Percentiles rank a stretch among this genome's conserved stretches.
These are phyloP conservation scores for Sordaria brevicollis DNA, from an alignment of 495 filamentous ascomycete genomes.

Conservation along the genomic window DNA sequence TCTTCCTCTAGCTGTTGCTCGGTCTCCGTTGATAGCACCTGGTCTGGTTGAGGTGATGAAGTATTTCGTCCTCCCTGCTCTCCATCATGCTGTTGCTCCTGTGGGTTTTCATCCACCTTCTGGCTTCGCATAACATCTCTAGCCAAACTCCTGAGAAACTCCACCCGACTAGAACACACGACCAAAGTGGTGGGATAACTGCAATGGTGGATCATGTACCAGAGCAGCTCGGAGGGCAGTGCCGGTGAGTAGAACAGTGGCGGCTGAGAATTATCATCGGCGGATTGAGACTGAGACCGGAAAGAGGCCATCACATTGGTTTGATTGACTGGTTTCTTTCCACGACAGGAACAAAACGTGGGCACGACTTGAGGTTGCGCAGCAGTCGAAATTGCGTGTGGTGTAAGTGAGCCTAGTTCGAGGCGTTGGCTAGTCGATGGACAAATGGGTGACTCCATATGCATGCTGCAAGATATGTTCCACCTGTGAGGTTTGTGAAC, in stretches of 20 bases:
- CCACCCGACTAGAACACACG: constrained; percentile 55
- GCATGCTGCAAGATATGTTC: neutral
- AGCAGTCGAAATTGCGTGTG: neutral
- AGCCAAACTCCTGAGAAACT: constrained; percentile 46
- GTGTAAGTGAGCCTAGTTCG: neutral
- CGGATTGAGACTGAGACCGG: neutral
- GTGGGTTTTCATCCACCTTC: neutral
- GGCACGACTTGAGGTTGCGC: neutral
- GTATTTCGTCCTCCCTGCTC: neutral
- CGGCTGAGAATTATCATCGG: constrained; percentile 23
- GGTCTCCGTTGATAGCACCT: neutral
- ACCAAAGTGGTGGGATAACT: constrained; percentile 49
- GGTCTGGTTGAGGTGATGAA: neutral
- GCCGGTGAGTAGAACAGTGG: constrained; percentile 41
- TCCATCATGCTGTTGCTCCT: neutral
- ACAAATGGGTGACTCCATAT: neutral
- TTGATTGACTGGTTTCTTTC: neutral
- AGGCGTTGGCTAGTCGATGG: neutral
- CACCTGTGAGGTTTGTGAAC: neutral
- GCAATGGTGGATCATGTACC: constrained; percentile 49
- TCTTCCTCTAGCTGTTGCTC: neutral
- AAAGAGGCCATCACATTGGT: neutral
- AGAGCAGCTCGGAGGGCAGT: constrained; percentile 49
- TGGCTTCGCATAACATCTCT: constrained; percentile 14
- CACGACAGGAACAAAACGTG: neutral